These are phyloP conservation scores for Themeda triandra DNA, from an alignment of 176 grass and related monocot species.

Conservation along the genomic window DNA sequence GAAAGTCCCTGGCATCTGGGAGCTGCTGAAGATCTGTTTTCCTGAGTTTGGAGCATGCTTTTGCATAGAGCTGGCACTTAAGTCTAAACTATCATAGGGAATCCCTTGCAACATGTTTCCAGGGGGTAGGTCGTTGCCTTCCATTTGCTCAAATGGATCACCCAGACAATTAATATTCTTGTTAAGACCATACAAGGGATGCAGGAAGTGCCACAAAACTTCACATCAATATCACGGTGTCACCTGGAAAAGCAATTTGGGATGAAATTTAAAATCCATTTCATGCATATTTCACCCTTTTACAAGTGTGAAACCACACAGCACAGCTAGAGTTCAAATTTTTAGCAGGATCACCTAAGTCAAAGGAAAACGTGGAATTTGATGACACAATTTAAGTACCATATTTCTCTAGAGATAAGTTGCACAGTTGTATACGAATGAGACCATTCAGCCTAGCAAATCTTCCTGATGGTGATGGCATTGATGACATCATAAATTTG, in stretches of 20 bases:
- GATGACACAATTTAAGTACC: background rate
- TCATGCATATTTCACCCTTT: background rate
- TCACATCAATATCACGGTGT: background rate
- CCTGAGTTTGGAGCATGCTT: conserved; percentile 41
- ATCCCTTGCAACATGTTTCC: conserved; percentile 48
- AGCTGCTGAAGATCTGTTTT: conserved; percentile 26
- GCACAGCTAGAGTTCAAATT: background rate
- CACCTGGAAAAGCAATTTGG: conserved; percentile 24
- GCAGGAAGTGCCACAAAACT: background rate
- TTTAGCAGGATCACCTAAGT: background rate
- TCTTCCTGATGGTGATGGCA: conserved; percentile 7
- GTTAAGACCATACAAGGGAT: conserved; percentile 26
- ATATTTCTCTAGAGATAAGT: background rate
- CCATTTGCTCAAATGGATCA: conserved; percentile 53
- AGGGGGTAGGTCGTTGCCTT: conserved; percentile 47
- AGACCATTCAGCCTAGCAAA: background rate
- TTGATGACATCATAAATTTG: background rate
- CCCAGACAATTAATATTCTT: background rate
- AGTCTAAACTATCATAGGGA: conserved; percentile 47
- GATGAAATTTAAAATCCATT: conserved; percentile 15
- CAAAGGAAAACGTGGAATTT: background rate
- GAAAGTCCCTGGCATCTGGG: conserved; percentile 35
- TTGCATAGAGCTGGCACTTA: conserved; percentile 42
- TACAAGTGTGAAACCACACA: background rate
- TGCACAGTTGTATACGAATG: background rate